Evolutionary conservation across 768 basidiomycete genomes (phyloP), one percentile per base, ranked within the genome.

Genomic region (Punctularia strigosozonata): DNA sequence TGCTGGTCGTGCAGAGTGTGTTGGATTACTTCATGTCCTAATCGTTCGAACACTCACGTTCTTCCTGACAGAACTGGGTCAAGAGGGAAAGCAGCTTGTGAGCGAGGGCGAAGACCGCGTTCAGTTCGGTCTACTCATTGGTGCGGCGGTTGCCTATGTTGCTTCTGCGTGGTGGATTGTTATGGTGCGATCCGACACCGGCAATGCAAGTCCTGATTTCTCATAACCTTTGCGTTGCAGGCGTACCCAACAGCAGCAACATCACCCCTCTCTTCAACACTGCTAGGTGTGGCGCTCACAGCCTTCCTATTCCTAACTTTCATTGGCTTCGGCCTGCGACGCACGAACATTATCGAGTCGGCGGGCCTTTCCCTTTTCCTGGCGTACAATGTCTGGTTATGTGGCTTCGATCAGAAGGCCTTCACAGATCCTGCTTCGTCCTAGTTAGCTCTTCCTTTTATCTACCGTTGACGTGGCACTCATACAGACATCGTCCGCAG

Each of bases 261-360:
- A 6, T 84, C 87, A 1, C 85, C 91, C 6, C 65, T 94, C 23
- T 84, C 89, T 7, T 86, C 91, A 1, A 92, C 91, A 2, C 64
- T 97, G 7, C 66, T 97, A 14, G 92, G 92, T 3, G 82, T 80
- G 2, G 86, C 88, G 2, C 62, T 94, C 42, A 89, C 91, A 1
- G 77, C 88, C 7, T 81, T 94, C 52, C 58, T 94, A 22, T 97
- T 95, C 61, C 68, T 95, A 30, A 90, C 90, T 1, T 68, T 85
- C 48, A 94, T 97, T 46, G 92, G 92, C 5, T 92, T 97, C 57
- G 77, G 76, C 6, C 58, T 91, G 45, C 75, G 88, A 39, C 71
- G 87, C 37, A 94, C 91, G 30, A 94, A 94, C 50, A 83, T 94
- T 36, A 81, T 95, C 40, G 92, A 97, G 57, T 89, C 89, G 3